These are phyloP conservation scores for Rubus parviflorus DNA, from an alignment of 306 rosid genomes.

Conservation along the genomic window DNA sequence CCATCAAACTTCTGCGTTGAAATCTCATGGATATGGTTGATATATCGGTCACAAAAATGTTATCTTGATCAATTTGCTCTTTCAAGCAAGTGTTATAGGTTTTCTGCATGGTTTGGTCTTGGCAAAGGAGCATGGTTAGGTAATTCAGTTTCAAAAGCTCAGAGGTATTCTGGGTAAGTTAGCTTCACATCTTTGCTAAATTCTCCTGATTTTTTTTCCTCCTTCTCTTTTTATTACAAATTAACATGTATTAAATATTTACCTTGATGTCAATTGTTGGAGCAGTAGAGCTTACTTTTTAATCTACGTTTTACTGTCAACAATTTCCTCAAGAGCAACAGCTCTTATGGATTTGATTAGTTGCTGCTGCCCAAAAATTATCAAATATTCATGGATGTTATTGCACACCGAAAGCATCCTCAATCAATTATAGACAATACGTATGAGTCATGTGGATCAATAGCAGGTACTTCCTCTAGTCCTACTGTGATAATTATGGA, in stretches of 20 bases:
- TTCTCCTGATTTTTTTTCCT: neutral
- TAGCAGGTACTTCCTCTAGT: conserved; percentile 33
- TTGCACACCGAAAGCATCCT: conserved; percentile 19
- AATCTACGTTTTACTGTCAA: neutral
- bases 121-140: neutral
- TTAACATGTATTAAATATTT: neutral
- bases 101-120: neutral
- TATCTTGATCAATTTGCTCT: neutral
- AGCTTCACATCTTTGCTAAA: neutral
- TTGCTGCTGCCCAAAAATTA: neutral
- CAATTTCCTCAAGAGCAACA: neutral
- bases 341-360: conserved; percentile 7
- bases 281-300: neutral
- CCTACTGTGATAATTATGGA: conserved; percentile 7
- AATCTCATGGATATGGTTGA: neutral
- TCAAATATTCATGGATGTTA: conserved; percentile 11
- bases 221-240: neutral
- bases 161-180: neutral
- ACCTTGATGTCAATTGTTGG: neutral
- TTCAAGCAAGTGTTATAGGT: neutral
- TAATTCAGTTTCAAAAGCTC: neutral
- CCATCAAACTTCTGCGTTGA: neutral
- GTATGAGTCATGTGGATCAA: conserved; percentile 26
- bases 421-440: conserved; percentile 20
- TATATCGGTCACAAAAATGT: neutral